Percentiles rank a stretch among this genome's conserved stretches.
These are phyloP conservation scores for Pisolithus marmoratus DNA, from an alignment of 768 basidiomycete species.

Conservation along the genomic window DNA sequence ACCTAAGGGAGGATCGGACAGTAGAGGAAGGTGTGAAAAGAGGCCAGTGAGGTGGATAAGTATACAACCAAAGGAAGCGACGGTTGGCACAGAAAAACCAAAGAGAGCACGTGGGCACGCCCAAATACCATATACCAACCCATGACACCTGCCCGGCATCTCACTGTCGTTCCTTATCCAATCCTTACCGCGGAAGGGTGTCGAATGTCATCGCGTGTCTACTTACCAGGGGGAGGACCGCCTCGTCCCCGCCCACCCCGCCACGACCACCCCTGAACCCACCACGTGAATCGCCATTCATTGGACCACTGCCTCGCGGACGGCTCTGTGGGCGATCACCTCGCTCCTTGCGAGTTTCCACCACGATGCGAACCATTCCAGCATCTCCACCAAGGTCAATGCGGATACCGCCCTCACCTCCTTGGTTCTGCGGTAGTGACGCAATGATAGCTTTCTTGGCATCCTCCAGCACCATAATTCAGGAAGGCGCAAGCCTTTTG, in stretches of 20 bases:
- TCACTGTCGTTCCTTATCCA: background rate
- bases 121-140: background rate
- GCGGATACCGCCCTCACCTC: slow-evolving; percentile 87
- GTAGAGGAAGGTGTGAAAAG: slow-evolving; percentile 12
- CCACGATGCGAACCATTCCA: slow-evolving; percentile 51
- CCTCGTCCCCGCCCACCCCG: slow-evolving; percentile 39
- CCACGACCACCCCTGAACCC: slow-evolving; percentile 44
- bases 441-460: slow-evolving; percentile 84
- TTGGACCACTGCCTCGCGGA: slow-evolving; percentile 56
- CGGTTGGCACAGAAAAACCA: slow-evolving; percentile 12
- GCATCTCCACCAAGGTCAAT: slow-evolving; percentile 59
- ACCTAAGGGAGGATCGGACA: slow-evolving; percentile 1
- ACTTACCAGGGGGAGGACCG: slow-evolving; percentile 24
- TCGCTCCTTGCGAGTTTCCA: slow-evolving; percentile 91
- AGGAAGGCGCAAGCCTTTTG: slow-evolving; percentile 90
- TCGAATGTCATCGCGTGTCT: background rate
- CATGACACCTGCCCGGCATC: slow-evolving; percentile 1
- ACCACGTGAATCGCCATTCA: slow-evolving; percentile 42
- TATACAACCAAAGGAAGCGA: slow-evolving; percentile 4
- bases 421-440: slow-evolving; percentile 56
- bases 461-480: slow-evolving; percentile 69
- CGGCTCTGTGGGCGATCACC: slow-evolving; percentile 67
- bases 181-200: slow-evolving; percentile 1
- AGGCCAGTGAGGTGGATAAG: background rate
- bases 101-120: slow-evolving; percentile 7